Conservation (phyloP, 371 early-diverging fungal genomes). For the Mucor indicus region DNA sequence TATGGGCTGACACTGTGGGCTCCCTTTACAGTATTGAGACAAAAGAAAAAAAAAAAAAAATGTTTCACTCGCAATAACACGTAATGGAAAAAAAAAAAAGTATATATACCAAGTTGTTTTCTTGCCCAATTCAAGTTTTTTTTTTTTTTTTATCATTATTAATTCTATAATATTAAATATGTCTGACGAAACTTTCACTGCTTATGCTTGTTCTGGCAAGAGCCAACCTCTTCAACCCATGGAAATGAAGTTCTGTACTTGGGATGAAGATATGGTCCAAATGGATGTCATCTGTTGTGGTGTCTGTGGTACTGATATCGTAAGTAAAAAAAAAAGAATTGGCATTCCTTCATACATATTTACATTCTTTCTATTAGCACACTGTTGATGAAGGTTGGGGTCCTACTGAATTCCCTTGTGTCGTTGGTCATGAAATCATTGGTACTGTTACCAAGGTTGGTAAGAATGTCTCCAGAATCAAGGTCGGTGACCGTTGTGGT, state of each 20-base stretch:
- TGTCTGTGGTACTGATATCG: slow-evolving; percentile 50
- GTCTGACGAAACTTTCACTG: slow-evolving; percentile 30
- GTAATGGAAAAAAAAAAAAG: too few relatives aligned
- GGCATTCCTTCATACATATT: too few relatives aligned
- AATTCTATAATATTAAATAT: slow-evolving; percentile 11
- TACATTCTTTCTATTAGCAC: slow-evolving; percentile 34
- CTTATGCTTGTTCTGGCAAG: slow-evolving; percentile 25
- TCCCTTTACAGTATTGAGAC: too few relatives aligned
- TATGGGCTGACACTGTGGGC: too few relatives aligned
- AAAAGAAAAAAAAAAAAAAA: too few relatives aligned
- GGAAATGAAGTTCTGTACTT: slow-evolving; percentile 35
- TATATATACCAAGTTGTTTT: too few relatives aligned
- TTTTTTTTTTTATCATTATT: too few relatives aligned
- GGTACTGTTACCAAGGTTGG: slow-evolving; percentile 56
- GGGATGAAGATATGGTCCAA: slow-evolving; percentile 53
- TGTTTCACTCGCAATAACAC: too few relatives aligned
- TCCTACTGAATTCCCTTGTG: slow-evolving; percentile 54
- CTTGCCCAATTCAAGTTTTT: too few relatives aligned
- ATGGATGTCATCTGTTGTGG: slow-evolving; percentile 61
- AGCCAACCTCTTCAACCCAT: slow-evolving; percentile 20
- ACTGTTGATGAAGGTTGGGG: slow-evolving; percentile 71
- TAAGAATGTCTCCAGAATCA: slow-evolving; percentile 35
- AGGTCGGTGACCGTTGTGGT: slow-evolving; percentile 70
- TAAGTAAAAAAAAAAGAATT: too few relatives aligned
- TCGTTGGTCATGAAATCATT: slow-evolving; percentile 68